A percentile compares a stretch with the other conserved stretches of the same genome.
These are phyloP conservation scores for Polytrichum commune DNA, from an alignment of 225 moss, liverwort and hornwort genomes.

Conservation along the genomic window DNA sequence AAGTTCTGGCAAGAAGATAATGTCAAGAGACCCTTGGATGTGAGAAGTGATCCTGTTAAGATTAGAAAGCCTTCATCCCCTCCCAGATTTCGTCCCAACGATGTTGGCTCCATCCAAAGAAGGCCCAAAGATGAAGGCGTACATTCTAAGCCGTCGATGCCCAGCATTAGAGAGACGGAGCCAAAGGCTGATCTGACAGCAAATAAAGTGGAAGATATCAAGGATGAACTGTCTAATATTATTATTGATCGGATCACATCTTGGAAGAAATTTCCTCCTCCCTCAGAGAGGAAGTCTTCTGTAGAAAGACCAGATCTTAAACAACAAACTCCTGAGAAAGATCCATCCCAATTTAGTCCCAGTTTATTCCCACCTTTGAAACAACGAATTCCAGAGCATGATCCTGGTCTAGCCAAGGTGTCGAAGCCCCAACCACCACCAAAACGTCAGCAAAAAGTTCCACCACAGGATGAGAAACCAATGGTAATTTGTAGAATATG, in stretches of 20 bases:
- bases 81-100: slow-evolving; percentile 29
- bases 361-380: slow-evolving; percentile 8
- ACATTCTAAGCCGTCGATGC: slow-evolving; percentile 27
- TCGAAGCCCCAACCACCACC: slow-evolving; percentile 29
- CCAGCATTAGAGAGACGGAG: slow-evolving; percentile 45
- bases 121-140: slow-evolving; percentile 46
- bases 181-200: slow-evolving; percentile 22
- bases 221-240: slow-evolving; percentile 42
- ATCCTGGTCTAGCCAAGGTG: background rate
- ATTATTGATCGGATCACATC: slow-evolving; percentile 77
- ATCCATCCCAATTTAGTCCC: slow-evolving; percentile 9
- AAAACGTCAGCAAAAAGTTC: slow-evolving; percentile 33
- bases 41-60: slow-evolving; percentile 50
- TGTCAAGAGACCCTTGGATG: slow-evolving; percentile 33
- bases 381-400: slow-evolving; percentile 10
- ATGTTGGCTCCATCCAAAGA: slow-evolving; percentile 20
- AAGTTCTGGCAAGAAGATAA: slow-evolving; percentile 49
- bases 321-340: slow-evolving; percentile 38
- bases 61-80: slow-evolving; percentile 34
- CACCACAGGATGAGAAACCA: slow-evolving; percentile 59
- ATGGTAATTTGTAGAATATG: slow-evolving; percentile 99
- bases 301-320: slow-evolving; percentile 14
- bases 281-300: slow-evolving; percentile 33
- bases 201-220: slow-evolving; percentile 29
- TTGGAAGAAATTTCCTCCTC: slow-evolving; percentile 65